Percentiles rank a stretch among this genome's conserved stretches.
These are phyloP conservation scores for Aureobasidium musti DNA, from an alignment of 2,329 filamentous ascomycete genomes.

Conservation along the genomic window DNA sequence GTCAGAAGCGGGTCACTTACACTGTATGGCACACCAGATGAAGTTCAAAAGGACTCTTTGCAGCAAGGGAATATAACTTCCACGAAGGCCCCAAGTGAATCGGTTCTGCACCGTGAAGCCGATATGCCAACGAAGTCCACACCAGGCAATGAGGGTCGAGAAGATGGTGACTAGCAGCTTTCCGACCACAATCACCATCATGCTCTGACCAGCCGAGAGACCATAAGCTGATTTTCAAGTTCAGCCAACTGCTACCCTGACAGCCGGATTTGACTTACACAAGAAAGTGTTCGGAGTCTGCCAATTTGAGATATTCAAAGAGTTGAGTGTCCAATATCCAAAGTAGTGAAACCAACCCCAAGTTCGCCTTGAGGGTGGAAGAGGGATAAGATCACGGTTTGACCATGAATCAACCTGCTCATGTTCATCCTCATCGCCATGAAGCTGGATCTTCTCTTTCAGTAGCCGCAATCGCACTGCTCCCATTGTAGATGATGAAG, in stretches of 20 bases:
- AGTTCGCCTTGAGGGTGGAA: conserved; percentile 5
- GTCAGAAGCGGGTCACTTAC: background rate
- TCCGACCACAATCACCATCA: conserved; percentile 25
- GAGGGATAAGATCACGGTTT: conserved; percentile 12
- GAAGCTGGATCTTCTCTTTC: conserved; percentile 8
- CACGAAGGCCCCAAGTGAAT: conserved; percentile 8
- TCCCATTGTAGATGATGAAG: background rate
- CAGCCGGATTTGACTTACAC: background rate
- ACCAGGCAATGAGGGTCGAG: conserved; percentile 18
- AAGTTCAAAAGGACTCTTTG: conserved; percentile 18
- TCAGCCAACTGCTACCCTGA: background rate
- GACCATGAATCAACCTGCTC: conserved; percentile 10
- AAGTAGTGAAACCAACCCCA: conserved; percentile 27
- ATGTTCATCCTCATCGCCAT: conserved; percentile 11
- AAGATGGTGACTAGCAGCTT: conserved; percentile 21
- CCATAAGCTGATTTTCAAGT: background rate
- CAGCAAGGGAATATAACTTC: conserved; percentile 14
- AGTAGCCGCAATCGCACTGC: background rate
- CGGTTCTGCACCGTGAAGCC: conserved; percentile 23
- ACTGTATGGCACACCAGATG: conserved; percentile 25
- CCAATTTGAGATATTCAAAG: conserved; percentile 25
- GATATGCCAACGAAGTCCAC: conserved; percentile 24
- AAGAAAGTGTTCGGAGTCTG: conserved; percentile 25
- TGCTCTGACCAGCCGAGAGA: conserved; percentile 20
- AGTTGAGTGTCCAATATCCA: conserved; percentile 21